Conservation (phyloP, 108 stramenopile genomes). For the Pseudonitzschia delicatissima region DNA sequence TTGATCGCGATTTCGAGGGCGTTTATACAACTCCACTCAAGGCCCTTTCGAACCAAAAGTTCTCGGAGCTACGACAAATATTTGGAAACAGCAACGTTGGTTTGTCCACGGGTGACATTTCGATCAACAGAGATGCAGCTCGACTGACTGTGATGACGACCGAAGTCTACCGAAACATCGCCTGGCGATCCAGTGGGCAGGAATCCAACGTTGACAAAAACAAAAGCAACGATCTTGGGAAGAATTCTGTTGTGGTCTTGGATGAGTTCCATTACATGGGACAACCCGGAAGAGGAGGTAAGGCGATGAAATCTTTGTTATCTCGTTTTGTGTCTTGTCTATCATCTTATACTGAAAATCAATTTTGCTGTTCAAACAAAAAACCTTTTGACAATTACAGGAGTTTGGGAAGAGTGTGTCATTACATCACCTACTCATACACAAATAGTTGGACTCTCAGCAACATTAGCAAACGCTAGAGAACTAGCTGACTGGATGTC, state of each 20-base stretch:
- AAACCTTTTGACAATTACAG: background rate
- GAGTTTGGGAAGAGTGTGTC: slow-evolving; percentile 94
- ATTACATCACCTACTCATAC: slow-evolving; percentile 81
- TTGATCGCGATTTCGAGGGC: slow-evolving; percentile 50
- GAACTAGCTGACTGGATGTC: slow-evolving; percentile 78
- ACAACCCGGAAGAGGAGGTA: slow-evolving; percentile 78
- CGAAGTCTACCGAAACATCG: slow-evolving; percentile 94
- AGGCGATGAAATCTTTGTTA: background rate
- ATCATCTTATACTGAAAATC: background rate
- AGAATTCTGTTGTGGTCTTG: slow-evolving; percentile 85
- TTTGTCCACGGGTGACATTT: slow-evolving; percentile 75
- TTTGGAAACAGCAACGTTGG: slow-evolving; percentile 77
- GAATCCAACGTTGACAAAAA: slow-evolving; percentile 2
- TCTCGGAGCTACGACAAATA: slow-evolving; percentile 70
- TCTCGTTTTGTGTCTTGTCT: background rate
- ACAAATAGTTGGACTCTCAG: slow-evolving; percentile 88
- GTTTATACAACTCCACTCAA: slow-evolving; percentile 95
- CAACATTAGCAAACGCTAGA: slow-evolving; percentile 82
- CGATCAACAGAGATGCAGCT: slow-evolving; percentile 75
- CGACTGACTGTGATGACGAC: slow-evolving; percentile 92
- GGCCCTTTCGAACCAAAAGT: slow-evolving; percentile 95
- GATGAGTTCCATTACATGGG: slow-evolving; percentile 99
- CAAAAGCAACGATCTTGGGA: slow-evolving; percentile 48
- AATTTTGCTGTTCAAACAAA: background rate
- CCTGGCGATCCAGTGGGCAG: slow-evolving; percentile 48